phyloP scores from a whole-genome alignment of 2,329 filamentous ascomycete genomes.

The Colletotrichum ledebouriae region DNA sequence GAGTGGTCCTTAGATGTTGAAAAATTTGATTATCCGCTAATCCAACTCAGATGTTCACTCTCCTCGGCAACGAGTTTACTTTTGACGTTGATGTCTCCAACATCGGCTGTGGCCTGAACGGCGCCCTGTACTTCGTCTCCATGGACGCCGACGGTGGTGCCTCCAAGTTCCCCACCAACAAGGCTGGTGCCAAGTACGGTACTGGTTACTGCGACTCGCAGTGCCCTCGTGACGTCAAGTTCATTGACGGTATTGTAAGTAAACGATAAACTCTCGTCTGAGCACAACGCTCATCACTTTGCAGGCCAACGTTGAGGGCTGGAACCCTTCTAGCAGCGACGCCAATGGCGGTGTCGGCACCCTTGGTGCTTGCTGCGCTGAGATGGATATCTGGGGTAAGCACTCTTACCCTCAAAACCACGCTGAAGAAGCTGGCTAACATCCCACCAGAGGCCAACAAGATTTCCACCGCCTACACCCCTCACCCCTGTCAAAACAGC shows the following conservation, averaged over 20 bases:
- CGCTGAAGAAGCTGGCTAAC: slow-evolving; percentile 23
- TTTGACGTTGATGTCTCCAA: slow-evolving; percentile 80
- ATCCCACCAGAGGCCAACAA: slow-evolving; percentile 72
- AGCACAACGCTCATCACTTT: background rate
- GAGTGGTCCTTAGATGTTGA: slow-evolving; percentile 55
- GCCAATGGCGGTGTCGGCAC: slow-evolving; percentile 66
- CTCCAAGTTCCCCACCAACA: slow-evolving; percentile 63
- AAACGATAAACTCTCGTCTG: background rate
- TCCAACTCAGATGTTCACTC: slow-evolving; percentile 66
- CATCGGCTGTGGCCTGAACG: slow-evolving; percentile 78
- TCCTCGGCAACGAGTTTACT: slow-evolving; percentile 77
- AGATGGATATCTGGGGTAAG: slow-evolving; percentile 68
- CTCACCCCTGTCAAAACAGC: slow-evolving; percentile 71
- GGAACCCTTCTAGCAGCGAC: slow-evolving; percentile 65
- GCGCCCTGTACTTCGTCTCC: slow-evolving; percentile 75
- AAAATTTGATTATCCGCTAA: slow-evolving; percentile 47
- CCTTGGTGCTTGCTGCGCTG: slow-evolving; percentile 70
- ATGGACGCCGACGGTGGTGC: slow-evolving; percentile 71
- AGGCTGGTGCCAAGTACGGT: slow-evolving; percentile 70
- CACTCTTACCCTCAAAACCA: slow-evolving; percentile 45
- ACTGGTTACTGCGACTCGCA: slow-evolving; percentile 69
- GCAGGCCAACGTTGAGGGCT: slow-evolving; percentile 66
- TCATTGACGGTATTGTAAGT: slow-evolving; percentile 65
- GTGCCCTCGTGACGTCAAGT: slow-evolving; percentile 69
- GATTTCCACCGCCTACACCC: slow-evolving; percentile 73